These are phyloP conservation scores for Aspergillaceae sp. DNA, from an alignment of 2,329 filamentous ascomycete species.

Conservation along the genomic window DNA sequence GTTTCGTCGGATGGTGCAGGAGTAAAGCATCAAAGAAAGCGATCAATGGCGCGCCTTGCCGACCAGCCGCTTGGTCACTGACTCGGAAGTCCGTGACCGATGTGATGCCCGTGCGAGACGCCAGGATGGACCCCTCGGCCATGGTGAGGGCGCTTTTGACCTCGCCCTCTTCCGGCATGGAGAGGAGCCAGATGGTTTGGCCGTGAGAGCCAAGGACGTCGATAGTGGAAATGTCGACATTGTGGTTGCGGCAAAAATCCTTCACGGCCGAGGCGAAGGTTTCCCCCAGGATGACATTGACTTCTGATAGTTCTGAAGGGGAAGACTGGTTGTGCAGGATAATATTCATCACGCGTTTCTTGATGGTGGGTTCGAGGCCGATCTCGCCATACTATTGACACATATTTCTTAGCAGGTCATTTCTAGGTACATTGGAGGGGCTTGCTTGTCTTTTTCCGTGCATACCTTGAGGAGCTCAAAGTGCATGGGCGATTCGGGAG, in stretches of 20 bases:
- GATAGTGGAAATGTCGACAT: slow-evolving; percentile 38
- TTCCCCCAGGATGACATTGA: slow-evolving; percentile 51
- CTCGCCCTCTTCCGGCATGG: slow-evolving; percentile 43
- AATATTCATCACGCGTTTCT: slow-evolving; percentile 50
- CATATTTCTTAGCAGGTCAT: background rate
- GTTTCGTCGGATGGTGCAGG: slow-evolving; percentile 48
- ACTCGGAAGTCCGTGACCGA: slow-evolving; percentile 52
- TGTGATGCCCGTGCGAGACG: slow-evolving; percentile 49
- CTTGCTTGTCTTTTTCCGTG: background rate
- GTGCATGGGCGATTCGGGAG: slow-evolving; percentile 45
- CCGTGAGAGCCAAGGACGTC: slow-evolving; percentile 52
- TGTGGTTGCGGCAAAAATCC: slow-evolving; percentile 41
- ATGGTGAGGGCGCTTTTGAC: slow-evolving; percentile 46
- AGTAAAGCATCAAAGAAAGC: slow-evolving; percentile 51
- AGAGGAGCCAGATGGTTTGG: slow-evolving; percentile 51
- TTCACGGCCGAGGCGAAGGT: slow-evolving; percentile 47
- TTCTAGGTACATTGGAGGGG: background rate
- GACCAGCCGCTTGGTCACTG: slow-evolving; percentile 48
- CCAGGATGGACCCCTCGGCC: slow-evolving; percentile 50
- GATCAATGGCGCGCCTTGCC: slow-evolving; percentile 49
- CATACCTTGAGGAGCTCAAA: slow-evolving; percentile 43
- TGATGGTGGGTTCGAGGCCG: slow-evolving; percentile 46
- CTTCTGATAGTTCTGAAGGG: slow-evolving; percentile 46
- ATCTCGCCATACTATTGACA: slow-evolving; percentile 44
- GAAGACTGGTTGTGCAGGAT: slow-evolving; percentile 48